A percentile compares a stretch with the other conserved stretches of the same genome.
Evolutionary conservation across 192 early-diverging fungal species (phyloP).

Genomic region (Podila minutissima): DNA sequence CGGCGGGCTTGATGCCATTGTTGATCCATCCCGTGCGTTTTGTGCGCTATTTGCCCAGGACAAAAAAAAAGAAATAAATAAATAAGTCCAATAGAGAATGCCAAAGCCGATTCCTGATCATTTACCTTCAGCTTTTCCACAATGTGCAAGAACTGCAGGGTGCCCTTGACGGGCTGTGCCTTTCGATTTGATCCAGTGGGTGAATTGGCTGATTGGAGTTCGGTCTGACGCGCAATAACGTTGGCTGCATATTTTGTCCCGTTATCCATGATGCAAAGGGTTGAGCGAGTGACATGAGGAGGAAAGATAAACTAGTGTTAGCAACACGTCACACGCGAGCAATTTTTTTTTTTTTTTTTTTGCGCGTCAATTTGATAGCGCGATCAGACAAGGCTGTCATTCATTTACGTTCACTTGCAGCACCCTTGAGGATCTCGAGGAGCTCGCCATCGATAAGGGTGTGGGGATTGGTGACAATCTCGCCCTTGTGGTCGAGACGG

Average conservation of each 20-base stretch:
- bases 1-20: conserved; percentile 70
- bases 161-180: conserved; percentile 41
- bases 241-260: conserved; percentile 10
- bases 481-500: conserved; percentile 29
- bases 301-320: background rate
- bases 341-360: background rate
- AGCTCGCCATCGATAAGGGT: conserved; percentile 24
- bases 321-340: background rate
- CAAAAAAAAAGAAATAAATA: background rate
- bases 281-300: background rate
- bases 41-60: conserved; percentile 66
- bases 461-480: conserved; percentile 25
- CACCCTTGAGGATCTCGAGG: conserved; percentile 38
- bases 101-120: background rate
- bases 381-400: too few species aligned
- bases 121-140: conserved; percentile 84
- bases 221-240: conserved; percentile 31
- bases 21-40: conserved; percentile 95
- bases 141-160: conserved; percentile 77
- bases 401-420: conserved; percentile 20
- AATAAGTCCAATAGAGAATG: background rate
- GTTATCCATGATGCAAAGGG: background rate
- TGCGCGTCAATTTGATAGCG: too few species aligned
- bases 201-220: conserved; percentile 5
- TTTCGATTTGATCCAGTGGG: conserved; percentile 16